Conservation (phyloP, 257 asterid genomes). For the Solanum phureja region DNA sequence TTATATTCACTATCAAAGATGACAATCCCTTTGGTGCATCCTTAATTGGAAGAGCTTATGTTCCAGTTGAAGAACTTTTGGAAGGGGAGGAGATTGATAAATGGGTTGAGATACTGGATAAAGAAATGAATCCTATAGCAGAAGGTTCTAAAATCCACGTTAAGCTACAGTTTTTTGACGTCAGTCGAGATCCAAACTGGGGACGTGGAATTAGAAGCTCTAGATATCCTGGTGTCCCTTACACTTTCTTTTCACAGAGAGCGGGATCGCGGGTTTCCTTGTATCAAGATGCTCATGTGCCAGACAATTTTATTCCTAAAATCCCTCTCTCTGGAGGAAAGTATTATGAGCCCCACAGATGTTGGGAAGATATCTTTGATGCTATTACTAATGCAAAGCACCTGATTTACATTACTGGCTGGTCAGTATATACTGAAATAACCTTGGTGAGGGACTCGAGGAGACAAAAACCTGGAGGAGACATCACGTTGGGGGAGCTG, state of each 20-base stretch:
- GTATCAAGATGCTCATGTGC: constrained; percentile 73
- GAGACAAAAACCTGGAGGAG: constrained; percentile 75
- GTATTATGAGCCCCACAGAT: constrained; percentile 56
- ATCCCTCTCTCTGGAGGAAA: constrained; percentile 64
- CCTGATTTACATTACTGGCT: constrained; percentile 78
- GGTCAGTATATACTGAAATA: constrained; percentile 85
- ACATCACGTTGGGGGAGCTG: constrained; percentile 55
- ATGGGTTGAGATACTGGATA: constrained; percentile 78
- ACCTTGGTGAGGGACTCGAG: constrained; percentile 63
- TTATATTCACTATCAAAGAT: constrained; percentile 81
- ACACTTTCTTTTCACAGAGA: constrained; percentile 64
- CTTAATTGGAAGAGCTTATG: constrained; percentile 79
- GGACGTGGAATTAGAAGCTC: constrained; percentile 51
- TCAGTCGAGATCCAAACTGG: constrained; percentile 54
- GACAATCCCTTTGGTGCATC: constrained; percentile 95
- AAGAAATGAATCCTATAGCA: constrained; percentile 53
- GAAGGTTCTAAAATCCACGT: constrained; percentile 84
- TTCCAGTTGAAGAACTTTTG: constrained; percentile 56
- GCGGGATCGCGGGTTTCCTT: constrained; percentile 62
- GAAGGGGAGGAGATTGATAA: constrained; percentile 77
- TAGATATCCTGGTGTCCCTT: constrained; percentile 80
- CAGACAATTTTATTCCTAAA: constrained; percentile 62
- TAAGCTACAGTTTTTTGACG: constrained; percentile 59
- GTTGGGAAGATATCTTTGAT: constrained; percentile 82
- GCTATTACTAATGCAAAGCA: constrained; percentile 74